Percentiles rank a stretch among this genome's conserved stretches.
Conservation (phyloP, 768 basidiomycete species). For the Hypholoma fasciculare region DNA sequence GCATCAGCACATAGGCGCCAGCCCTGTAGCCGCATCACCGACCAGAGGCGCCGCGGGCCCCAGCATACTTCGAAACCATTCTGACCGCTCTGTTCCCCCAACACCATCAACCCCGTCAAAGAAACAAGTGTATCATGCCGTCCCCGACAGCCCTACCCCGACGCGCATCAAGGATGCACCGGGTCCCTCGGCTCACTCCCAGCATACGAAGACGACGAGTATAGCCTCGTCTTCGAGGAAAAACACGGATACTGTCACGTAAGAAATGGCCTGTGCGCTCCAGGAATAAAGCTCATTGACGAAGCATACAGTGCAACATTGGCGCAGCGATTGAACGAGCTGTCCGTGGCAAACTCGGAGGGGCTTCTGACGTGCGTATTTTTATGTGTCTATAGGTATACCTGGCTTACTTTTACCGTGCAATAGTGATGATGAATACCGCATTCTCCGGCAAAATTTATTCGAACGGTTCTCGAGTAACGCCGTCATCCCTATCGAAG, state of each 20-base stretch:
- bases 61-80: constrained; percentile 24
- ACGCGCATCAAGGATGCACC: constrained; percentile 6
- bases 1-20: constrained; percentile 20
- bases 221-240: constrained; percentile 25
- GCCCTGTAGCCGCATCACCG: constrained; percentile 16
- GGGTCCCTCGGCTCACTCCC: constrained; percentile 1
- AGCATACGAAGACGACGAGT: constrained; percentile 12
- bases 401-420: constrained; percentile 1
- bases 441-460: constrained; percentile 78
- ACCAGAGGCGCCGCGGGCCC: constrained; percentile 21
- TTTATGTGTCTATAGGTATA: not conserved
- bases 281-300: not conserved
- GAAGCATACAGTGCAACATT: constrained; percentile 58
- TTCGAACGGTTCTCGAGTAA: constrained; percentile 76
- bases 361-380: constrained; percentile 70
- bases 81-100: constrained; percentile 20
- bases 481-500: constrained; percentile 59
- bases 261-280: constrained; percentile 12
- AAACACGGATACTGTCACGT: constrained; percentile 56
- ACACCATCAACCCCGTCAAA: constrained; percentile 17
- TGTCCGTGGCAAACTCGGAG: constrained; percentile 78
- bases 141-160: constrained; percentile 11
- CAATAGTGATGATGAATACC: constrained; percentile 81
- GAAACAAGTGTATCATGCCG: constrained; percentile 10
- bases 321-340: constrained; percentile 79